phyloP scores from a whole-genome alignment of 495 filamentous ascomycete species.

The Hypoxylon trugodes region DNA sequence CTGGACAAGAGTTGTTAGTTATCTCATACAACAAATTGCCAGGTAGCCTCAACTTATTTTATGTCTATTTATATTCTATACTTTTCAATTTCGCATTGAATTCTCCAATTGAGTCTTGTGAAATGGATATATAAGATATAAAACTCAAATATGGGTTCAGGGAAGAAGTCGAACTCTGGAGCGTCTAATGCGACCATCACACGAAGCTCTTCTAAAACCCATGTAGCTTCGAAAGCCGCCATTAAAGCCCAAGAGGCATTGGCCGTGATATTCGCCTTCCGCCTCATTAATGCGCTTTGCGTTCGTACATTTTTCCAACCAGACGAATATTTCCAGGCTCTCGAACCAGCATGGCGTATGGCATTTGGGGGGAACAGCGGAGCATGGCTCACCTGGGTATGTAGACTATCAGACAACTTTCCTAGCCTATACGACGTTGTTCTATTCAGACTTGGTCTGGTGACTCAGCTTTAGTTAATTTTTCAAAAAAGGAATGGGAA shows the following conservation, averaged over 20 bases:
- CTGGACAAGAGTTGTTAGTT: conserved; percentile 8
- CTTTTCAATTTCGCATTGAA: not conserved
- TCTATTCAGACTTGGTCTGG: not conserved
- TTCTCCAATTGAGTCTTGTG: conserved; percentile 1
- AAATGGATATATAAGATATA: conserved; percentile 17
- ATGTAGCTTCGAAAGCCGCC: conserved; percentile 26
- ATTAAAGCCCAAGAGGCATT: conserved; percentile 59
- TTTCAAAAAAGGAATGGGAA: conserved; percentile 85
- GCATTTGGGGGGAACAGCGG: conserved; percentile 80
- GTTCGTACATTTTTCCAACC: conserved; percentile 98
- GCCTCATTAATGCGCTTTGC: conserved; percentile 83
- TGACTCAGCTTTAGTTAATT: conserved; percentile 25
- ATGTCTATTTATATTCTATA: conserved; percentile 13
- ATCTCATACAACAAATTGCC: conserved; percentile 28
- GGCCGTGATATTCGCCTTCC: conserved; percentile 74
- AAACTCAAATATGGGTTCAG: conserved; percentile 35
- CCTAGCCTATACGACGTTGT: not conserved
- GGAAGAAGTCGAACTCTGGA: conserved; percentile 19
- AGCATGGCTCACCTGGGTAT: conserved; percentile 96
- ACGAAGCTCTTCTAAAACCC: conserved; percentile 10
- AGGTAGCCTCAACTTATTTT: conserved; percentile 34
- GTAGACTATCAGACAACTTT: conserved; percentile 33
- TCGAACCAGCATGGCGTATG: conserved; percentile 93
- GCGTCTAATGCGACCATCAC: conserved; percentile 13
- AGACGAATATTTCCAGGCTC: conserved; percentile 97